phyloP scores from a whole-genome alignment of 2,329 filamentous ascomycete species.

The Drechslera avenae region DNA sequence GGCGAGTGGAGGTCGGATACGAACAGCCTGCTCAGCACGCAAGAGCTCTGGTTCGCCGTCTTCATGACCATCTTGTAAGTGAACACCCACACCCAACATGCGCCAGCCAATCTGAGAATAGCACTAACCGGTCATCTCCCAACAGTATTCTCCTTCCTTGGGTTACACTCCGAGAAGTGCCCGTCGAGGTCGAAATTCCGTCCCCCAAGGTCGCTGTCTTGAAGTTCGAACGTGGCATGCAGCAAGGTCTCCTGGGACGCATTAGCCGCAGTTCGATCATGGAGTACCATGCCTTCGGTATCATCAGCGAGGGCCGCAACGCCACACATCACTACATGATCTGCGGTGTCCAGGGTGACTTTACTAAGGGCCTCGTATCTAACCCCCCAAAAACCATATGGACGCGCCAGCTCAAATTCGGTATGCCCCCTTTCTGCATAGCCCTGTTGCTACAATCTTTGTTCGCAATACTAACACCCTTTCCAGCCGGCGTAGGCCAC shows the following conservation, averaged over 20 bases:
- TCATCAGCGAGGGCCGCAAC: conserved; percentile 43
- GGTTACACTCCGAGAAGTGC: conserved; percentile 44
- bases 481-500: conserved; percentile 40
- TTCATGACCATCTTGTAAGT: conserved; percentile 47
- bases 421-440: conserved; percentile 22
- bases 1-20: conserved; percentile 37
- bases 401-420: conserved; percentile 45
- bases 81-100: too few relatives aligned
- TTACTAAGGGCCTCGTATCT: conserved; percentile 39
- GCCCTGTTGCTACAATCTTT: not conserved
- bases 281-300: conserved; percentile 47
- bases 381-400: conserved; percentile 43
- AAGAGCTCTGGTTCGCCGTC: conserved; percentile 45
- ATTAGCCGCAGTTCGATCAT: conserved; percentile 46
- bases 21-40: conserved; percentile 36
- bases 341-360: conserved; percentile 47
- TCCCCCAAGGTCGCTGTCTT: conserved; percentile 44
- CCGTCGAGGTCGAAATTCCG: conserved; percentile 43
- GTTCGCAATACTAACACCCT: conserved; percentile 21
- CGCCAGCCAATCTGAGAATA: not conserved
- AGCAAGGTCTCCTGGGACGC: conserved; percentile 42
- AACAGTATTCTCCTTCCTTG: conserved; percentile 41
- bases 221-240: conserved; percentile 44
- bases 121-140: conserved; percentile 9
- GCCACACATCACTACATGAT: conserved; percentile 43